Evolutionary conservation across 2,329 filamentous ascomycete genomes (phyloP).

Genomic region (Alternaria sp.): DNA sequence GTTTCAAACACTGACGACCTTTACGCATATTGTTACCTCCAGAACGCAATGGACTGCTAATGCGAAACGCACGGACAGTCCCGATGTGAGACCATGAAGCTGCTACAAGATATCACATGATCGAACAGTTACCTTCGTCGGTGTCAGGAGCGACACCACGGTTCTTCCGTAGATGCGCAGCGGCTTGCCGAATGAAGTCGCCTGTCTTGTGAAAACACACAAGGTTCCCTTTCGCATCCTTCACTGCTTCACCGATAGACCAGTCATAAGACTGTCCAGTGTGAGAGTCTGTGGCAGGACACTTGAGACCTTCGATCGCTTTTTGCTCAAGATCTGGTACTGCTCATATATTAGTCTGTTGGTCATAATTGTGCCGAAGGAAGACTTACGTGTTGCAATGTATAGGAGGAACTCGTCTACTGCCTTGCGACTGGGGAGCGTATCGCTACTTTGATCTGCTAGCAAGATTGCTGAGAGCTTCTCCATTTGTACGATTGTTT

Average conservation of each 20-base stretch:
- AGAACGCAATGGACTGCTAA: not conserved
- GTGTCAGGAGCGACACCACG: constrained; percentile 25
- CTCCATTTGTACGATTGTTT: constrained; percentile 41
- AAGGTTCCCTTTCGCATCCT: constrained; percentile 42
- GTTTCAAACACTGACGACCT: not conserved
- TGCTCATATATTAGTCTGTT: constrained; percentile 6
- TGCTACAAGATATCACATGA: not conserved
- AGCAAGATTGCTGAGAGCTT: constrained; percentile 34
- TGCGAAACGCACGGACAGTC: not conserved
- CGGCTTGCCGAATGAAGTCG: constrained; percentile 45
- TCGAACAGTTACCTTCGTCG: not conserved
- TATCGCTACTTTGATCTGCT: constrained; percentile 36
- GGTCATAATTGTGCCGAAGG: not conserved
- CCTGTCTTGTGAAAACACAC: constrained; percentile 47
- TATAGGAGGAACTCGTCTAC: constrained; percentile 45
- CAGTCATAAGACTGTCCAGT: constrained; percentile 43
- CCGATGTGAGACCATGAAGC: not conserved
- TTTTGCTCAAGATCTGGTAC: constrained; percentile 38
- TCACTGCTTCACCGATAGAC: constrained; percentile 40
- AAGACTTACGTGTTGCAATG: constrained; percentile 37
- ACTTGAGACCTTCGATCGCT: constrained; percentile 37
- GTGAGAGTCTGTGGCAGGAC: constrained; percentile 42
- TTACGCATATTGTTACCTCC: not conserved
- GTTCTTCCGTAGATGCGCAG: constrained; percentile 34
- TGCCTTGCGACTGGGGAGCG: constrained; percentile 36